Evolutionary conservation across 805 yeast genomes (phyloP).

Genomic region (Alloascoidea hylecoeti): DNA sequence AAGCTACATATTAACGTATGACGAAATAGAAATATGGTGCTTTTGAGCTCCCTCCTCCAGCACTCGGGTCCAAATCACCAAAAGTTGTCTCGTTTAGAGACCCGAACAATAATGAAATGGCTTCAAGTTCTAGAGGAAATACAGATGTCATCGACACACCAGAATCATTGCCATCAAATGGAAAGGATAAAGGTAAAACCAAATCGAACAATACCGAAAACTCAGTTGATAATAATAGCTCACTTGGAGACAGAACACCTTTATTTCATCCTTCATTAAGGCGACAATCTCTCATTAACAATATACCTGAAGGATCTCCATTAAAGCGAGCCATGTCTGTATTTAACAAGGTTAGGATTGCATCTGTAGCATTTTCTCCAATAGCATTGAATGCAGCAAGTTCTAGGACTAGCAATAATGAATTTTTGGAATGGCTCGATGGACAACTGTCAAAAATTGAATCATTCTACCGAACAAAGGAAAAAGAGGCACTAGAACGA

Average conservation of each 20-base stretch:
- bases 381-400: constrained; percentile 5
- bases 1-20: too few species aligned
- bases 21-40: too few species aligned
- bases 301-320: constrained; percentile 12
- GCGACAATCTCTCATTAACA: constrained; percentile 2
- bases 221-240: not conserved
- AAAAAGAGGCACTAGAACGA: constrained; percentile 43
- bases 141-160: constrained; percentile 6
- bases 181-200: constrained; percentile 1
- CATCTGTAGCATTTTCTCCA: constrained; percentile 2
- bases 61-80: constrained; percentile 3
- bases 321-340: constrained; percentile 7
- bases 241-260: not conserved
- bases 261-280: not conserved
- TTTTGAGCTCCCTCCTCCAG: constrained; percentile 8
- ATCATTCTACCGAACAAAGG: constrained; percentile 43
- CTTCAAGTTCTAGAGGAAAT: constrained; percentile 5
- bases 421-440: constrained; percentile 59
- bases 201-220: constrained; percentile 3
- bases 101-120: constrained; percentile 5
- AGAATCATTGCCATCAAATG: constrained; percentile 5
- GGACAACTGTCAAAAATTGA: constrained; percentile 45
- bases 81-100: not conserved
- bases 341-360: constrained; percentile 3
- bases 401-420: constrained; percentile 22